These are phyloP conservation scores for Lichtheimia corymbifera DNA, from an alignment of 371 early-diverging fungal genomes.

Conservation along the genomic window DNA sequence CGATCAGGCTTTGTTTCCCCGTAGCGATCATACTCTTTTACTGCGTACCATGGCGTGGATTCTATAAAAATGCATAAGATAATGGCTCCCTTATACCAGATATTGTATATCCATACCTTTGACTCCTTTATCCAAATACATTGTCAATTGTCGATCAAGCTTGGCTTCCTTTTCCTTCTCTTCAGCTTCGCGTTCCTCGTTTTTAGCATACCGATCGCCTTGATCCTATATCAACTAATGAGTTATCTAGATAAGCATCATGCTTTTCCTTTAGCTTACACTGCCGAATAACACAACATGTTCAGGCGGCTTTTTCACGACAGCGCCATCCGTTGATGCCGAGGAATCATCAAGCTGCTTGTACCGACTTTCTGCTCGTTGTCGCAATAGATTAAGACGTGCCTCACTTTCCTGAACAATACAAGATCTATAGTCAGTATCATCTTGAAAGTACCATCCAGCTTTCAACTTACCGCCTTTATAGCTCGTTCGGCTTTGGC, in stretches of 20 bases:
- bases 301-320: slow-evolving; percentile 15
- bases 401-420: slow-evolving; percentile 63
- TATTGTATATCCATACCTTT: slow-evolving; percentile 28
- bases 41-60: slow-evolving; percentile 39
- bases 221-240: neutral
- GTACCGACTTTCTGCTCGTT: slow-evolving; percentile 42
- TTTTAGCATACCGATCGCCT: slow-evolving; percentile 20
- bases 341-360: neutral
- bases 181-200: slow-evolving; percentile 64
- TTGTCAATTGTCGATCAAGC: slow-evolving; percentile 59
- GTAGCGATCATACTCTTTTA: slow-evolving; percentile 24
- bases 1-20: slow-evolving; percentile 9
- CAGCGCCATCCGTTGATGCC: neutral
- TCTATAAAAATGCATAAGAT: slow-evolving; percentile 6
- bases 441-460: neutral
- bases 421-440: neutral
- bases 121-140: slow-evolving; percentile 62
- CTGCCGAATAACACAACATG: slow-evolving; percentile 63
- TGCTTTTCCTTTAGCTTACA: neutral
- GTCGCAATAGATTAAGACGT: slow-evolving; percentile 47
- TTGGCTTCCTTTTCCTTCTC: slow-evolving; percentile 57
- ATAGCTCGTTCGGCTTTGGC: slow-evolving; percentile 42
- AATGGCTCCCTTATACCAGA: neutral
- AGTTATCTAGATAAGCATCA: neutral
- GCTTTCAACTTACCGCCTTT: slow-evolving; percentile 46